These are phyloP conservation scores for Lumnitzera littorea DNA, from an alignment of 345 rosid genomes.

Conservation along the genomic window DNA sequence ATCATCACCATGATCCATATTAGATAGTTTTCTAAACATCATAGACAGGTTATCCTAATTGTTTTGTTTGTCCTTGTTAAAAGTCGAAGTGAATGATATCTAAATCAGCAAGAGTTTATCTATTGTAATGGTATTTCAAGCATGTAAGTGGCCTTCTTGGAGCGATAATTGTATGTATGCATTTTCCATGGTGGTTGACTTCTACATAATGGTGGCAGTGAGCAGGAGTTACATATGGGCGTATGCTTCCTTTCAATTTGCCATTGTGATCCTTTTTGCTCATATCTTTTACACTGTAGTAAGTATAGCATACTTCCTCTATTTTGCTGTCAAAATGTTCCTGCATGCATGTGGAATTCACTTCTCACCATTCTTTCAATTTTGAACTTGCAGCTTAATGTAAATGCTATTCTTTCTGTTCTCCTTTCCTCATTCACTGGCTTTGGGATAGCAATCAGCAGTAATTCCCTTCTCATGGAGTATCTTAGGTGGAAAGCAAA, in stretches of 20 bases:
- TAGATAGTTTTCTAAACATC: no score
- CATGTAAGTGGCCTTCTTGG: no score
- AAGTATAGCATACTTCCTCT: slow-evolving; percentile 12
- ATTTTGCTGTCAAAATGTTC: not conserved
- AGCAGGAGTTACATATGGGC: slow-evolving; percentile 59
- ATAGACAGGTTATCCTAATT: no score
- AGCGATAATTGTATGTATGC: no score
- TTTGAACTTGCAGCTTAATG: slow-evolving; percentile 32
- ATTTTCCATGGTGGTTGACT: not conserved
- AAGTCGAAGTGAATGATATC: no score
- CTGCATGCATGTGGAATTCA: no score
- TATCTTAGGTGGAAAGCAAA: slow-evolving; percentile 39
- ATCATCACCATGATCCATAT: no score
- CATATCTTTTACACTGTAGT: slow-evolving; percentile 51
- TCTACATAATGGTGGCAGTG: slow-evolving; percentile 30
- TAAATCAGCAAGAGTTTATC: no score
- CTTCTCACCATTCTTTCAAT: not conserved
- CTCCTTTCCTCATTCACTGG: slow-evolving; percentile 50
- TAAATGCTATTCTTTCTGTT: slow-evolving; percentile 39
- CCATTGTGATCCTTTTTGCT: slow-evolving; percentile 49
- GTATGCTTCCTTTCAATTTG: slow-evolving; percentile 53
- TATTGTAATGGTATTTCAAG: no score
- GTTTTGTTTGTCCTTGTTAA: no score
- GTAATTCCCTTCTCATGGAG: slow-evolving; percentile 45
- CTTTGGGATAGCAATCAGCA: slow-evolving; percentile 50